Evolutionary conservation across 176 grass and related monocot genomes (phyloP).

Genomic region (Oryza meyeriana): DNA sequence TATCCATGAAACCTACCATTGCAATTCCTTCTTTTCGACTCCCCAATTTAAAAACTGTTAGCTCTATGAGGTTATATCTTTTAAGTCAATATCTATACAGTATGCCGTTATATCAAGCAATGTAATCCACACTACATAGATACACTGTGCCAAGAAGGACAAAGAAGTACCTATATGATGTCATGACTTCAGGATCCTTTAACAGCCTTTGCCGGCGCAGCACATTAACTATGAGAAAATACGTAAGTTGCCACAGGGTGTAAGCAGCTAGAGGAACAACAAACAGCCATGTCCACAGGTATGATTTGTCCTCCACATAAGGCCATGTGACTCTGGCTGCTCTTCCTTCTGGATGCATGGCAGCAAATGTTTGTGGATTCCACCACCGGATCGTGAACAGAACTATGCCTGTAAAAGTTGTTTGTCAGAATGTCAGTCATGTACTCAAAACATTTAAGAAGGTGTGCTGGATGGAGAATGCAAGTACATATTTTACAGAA

Average conservation of each 20-base stretch:
- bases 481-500: background rate
- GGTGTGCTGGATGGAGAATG: slow-evolving; percentile 6
- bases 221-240: slow-evolving; percentile 89
- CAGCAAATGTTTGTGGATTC: slow-evolving; percentile 94
- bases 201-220: slow-evolving; percentile 82
- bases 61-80: background rate
- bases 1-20: background rate
- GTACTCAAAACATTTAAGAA: background rate
- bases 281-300: slow-evolving; percentile 95
- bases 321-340: slow-evolving; percentile 87
- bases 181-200: slow-evolving; percentile 97
- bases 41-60: background rate
- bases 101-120: slow-evolving; percentile 5
- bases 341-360: slow-evolving; percentile 92
- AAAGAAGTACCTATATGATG: slow-evolving; percentile 79
- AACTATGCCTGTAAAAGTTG: slow-evolving; percentile 65
- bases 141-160: slow-evolving; percentile 7
- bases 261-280: slow-evolving; percentile 92
- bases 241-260: slow-evolving; percentile 86
- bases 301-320: slow-evolving; percentile 88
- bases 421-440: slow-evolving; percentile 13
- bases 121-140: background rate
- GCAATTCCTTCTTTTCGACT: background rate
- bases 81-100: background rate
- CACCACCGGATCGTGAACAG: slow-evolving; percentile 98